Base-by-base conservation (phyloP, 768 basidiomycete genomes). In the Psilocybe subaeruginosa region DNA sequence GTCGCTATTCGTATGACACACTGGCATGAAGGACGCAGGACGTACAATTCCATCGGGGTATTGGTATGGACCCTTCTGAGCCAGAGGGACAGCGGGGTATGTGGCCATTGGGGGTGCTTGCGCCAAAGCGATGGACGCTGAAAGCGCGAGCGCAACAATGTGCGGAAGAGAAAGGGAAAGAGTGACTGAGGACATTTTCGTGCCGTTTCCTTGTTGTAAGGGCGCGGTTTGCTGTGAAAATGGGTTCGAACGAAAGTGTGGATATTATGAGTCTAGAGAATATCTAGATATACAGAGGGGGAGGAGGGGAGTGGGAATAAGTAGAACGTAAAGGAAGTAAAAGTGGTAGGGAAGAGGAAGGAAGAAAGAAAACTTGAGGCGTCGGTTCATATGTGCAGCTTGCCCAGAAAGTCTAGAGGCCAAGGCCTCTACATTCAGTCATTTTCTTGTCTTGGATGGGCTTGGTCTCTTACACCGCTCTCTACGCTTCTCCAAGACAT, bases 11-110 rank as follows among this genome's bases (percentile, higher is more conserved):
- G 37, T 8, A 39, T 14, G n/a, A n/a, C 41, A 43, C 41, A 43
- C 5, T 43, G 41, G 4, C 6, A 45, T 2, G 35, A 33, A 60
- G 59, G 52, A 58, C 17, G 39, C 35, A 48, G 58, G 4, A 73
- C 79, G 59, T 11, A 81, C 81, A 31, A 82, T 75, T 23, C 71
- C 79, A 29, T 62, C 64, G 0, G 81, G 80, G 56, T 81, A 82
- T 0, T 73, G 68, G 66, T 71, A 82, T 0, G 61, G 59, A 17
- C 71, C 72, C 53, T 82, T 82, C 29, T 69, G 72, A 23, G 75
- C 79, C 27, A 82, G 76, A 0, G 81, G 79, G 0, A 70, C 74
- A 0, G 79, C 74, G 48, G 73, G 81, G 54, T 69, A 76, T 16
- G 80, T 75, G 4, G 41, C 39, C 39, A 3, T 8, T 3, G 49